These are phyloP conservation scores for Gossypium bickii DNA, from an alignment of 345 rosid species.

Conservation along the genomic window DNA sequence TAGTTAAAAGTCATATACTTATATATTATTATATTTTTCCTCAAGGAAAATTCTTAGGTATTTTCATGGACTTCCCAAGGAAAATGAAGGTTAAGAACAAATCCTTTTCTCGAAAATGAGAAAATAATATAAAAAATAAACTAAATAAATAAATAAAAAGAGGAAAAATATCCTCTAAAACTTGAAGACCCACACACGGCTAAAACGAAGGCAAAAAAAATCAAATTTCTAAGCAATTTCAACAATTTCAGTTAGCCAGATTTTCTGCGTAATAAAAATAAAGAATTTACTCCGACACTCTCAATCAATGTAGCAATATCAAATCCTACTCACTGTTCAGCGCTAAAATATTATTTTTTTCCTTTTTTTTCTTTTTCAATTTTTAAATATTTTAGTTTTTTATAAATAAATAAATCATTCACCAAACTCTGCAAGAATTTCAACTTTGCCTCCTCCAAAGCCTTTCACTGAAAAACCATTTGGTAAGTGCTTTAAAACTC, in stretches of 20 bases:
- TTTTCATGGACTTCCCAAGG: no score
- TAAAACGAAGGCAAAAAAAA: not conserved
- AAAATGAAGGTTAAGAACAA: no score
- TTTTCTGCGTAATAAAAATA: no score
- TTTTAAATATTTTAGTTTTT: not conserved
- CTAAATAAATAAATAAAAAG: no score
- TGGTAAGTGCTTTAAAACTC: not conserved
- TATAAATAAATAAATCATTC: not conserved
- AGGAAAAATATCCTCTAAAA: no score
- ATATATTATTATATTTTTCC: no score
- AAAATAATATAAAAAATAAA: no score
- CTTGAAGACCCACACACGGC: not conserved
- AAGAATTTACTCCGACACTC: not conserved
- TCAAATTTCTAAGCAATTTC: not conserved
- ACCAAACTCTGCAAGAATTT: not conserved
- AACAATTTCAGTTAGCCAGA: not conserved
- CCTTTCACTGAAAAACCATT: not conserved
- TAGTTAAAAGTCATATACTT: no score
- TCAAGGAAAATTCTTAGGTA: no score
- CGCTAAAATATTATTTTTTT: not conserved
- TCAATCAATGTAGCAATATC: not conserved
- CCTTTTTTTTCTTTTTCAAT: not conserved
- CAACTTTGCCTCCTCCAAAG: not conserved
- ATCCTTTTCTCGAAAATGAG: no score
- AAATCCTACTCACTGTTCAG: not conserved